Conservation (phyloP, 2,329 filamentous ascomycete genomes). For the Boeremia lycopersici region DNA sequence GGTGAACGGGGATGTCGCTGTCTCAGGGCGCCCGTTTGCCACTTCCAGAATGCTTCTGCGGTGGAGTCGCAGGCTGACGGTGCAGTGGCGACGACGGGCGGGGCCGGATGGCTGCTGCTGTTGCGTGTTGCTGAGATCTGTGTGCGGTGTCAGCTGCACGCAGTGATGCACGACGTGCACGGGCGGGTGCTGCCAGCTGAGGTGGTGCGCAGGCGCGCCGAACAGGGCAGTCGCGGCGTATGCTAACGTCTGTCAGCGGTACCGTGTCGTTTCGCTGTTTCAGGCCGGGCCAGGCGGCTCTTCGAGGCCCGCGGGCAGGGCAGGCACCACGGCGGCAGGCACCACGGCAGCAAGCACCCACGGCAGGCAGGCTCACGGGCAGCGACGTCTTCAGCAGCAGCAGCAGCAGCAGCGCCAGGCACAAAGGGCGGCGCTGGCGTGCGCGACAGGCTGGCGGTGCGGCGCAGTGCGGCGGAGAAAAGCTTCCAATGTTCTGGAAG, state of each 20-base stretch:
- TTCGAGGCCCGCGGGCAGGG: background rate
- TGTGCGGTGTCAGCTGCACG: slow-evolving; percentile 1
- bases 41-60: slow-evolving; percentile 16
- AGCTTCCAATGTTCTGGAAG: slow-evolving; percentile 12
- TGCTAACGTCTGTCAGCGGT: slow-evolving; percentile 3
- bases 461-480: slow-evolving; percentile 2
- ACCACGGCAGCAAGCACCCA: background rate
- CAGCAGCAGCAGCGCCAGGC: background rate
- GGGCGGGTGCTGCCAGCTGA: background rate
- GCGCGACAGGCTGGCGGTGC: background rate
- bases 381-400: background rate
- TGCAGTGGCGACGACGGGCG: slow-evolving; percentile 15
- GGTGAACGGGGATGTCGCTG: slow-evolving; percentile 5
- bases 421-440: background rate
- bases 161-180: background rate
- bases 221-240: slow-evolving; percentile 1
- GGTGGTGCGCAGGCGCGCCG: background rate
- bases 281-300: slow-evolving; percentile 12
- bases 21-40: slow-evolving; percentile 6
- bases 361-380: background rate
- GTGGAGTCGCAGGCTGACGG: slow-evolving; percentile 24
- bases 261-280: slow-evolving; percentile 7
- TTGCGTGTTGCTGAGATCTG: background rate
- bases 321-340: slow-evolving; percentile 2
- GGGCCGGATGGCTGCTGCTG: background rate